Percentiles rank a stretch among this genome's conserved stretches.
These are phyloP conservation scores for Miamiensis avidus DNA, from an alignment of 169 alveolate species.

Conservation along the genomic window DNA sequence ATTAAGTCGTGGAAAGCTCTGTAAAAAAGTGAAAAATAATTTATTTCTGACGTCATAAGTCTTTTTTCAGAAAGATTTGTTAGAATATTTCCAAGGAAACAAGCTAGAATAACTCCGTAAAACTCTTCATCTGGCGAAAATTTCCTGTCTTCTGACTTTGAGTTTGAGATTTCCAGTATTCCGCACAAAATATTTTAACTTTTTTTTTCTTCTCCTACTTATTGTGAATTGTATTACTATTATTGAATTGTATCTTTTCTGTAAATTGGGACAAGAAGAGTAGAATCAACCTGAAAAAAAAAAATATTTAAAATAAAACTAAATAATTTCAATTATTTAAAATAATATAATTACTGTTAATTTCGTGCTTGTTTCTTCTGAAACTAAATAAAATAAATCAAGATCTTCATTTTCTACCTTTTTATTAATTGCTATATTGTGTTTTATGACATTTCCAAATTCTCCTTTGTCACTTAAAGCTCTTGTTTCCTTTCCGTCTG, in stretches of 20 bases:
- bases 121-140: neutral
- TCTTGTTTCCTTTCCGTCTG: neutral
- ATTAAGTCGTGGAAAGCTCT: neutral
- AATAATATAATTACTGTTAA: neutral
- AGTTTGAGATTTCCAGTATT: neutral
- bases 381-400: neutral
- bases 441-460: neutral
- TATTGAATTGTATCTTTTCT: too few relatives aligned
- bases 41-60: neutral
- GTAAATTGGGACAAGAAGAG: neutral
- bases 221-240: too few relatives aligned
- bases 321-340: too few relatives aligned
- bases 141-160: neutral
- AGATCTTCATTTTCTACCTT: neutral
- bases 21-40: too few relatives aligned
- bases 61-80: neutral
- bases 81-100: neutral
- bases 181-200: neutral
- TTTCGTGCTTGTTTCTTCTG: neutral
- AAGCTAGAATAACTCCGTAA: neutral
- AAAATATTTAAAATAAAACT: too few relatives aligned
- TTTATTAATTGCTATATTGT: neutral
- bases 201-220: neutral
- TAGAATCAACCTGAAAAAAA: neutral
- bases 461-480: neutral